Conservation (phyloP, 108 stramenopile species). For the Licmophora abbreviata region DNA sequence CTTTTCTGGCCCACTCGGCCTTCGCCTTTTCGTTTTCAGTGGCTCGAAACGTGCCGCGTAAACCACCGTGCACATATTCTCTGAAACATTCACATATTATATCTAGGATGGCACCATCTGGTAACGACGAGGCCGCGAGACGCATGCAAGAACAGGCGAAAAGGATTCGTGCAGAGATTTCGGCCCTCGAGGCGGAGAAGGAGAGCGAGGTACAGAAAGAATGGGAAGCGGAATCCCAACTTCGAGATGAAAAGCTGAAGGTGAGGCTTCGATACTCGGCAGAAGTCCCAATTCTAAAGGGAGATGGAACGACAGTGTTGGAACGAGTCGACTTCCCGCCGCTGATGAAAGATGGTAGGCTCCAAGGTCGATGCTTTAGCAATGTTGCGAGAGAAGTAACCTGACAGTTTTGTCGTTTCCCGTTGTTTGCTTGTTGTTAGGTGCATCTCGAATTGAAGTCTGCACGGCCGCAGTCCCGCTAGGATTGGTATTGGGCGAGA, state of each 20-base stretch:
- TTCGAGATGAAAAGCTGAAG: slow-evolving; percentile 8
- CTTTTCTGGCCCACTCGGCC: no score
- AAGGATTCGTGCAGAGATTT: slow-evolving; percentile 40
- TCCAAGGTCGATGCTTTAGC: not conserved
- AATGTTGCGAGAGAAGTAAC: not conserved
- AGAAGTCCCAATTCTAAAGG: slow-evolving; percentile 69
- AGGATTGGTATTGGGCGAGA: slow-evolving; percentile 58
- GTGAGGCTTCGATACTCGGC: slow-evolving; percentile 39
- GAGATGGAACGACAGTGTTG: slow-evolving; percentile 52
- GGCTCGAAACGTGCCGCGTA: no score
- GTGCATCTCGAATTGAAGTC: slow-evolving; percentile 25
- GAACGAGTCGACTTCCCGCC: slow-evolving; percentile 68
- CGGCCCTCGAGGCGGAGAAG: slow-evolving; percentile 33
- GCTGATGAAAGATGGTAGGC: no score
- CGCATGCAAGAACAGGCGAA: slow-evolving; percentile 38
- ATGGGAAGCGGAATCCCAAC: slow-evolving; percentile 23
- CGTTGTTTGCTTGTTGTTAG: slow-evolving; percentile 8
- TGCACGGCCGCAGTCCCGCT: slow-evolving; percentile 50
- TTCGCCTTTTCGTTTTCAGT: no score
- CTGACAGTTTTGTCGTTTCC: slow-evolving; percentile 11
- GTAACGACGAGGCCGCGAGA: slow-evolving; percentile 23
- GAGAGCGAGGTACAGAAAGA: slow-evolving; percentile 10
- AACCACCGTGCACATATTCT: no score
- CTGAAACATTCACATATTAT: no score
- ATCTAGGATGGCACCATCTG: no score